phyloP scores from a whole-genome alignment of 78 protist genomes.

The Emiliania huxleyi region DNA sequence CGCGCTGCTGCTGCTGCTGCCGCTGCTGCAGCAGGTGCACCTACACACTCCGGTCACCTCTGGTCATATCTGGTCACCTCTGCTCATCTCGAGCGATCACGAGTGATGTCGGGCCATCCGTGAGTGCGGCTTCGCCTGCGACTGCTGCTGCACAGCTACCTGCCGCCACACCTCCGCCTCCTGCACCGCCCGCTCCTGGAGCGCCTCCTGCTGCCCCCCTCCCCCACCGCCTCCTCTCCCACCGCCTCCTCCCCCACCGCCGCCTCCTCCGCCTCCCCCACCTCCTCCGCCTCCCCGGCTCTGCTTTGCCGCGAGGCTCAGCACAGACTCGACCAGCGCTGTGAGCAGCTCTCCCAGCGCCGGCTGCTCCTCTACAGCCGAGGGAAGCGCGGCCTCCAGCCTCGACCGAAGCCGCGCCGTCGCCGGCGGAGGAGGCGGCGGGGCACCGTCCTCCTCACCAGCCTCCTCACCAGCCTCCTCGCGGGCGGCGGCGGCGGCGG shows the following conservation, averaged over 20 bases:
- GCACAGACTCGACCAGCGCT: background rate
- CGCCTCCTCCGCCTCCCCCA: background rate
- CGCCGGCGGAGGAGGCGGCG: background rate
- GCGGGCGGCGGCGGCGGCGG: no score
- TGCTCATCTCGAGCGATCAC: no score
- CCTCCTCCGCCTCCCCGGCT: background rate
- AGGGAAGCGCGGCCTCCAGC: no score
- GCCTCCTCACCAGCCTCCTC: background rate
- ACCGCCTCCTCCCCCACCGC: background rate
- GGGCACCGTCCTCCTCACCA: background rate
- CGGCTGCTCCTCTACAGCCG: background rate
- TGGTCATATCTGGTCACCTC: no score
- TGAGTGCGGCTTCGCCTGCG: background rate
- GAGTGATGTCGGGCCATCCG: background rate
- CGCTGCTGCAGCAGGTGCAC: no score
- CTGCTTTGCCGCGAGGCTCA: background rate
- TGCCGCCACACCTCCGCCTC: background rate
- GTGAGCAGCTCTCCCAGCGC: background rate
- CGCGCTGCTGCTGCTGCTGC: background rate
- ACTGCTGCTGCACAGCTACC: background rate
- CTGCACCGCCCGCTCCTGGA: background rate
- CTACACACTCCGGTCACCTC: no score
- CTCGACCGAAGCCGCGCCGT: no score
- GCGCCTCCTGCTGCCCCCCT: background rate
- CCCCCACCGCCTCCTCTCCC: no score